Evolutionary conservation across 2,329 filamentous ascomycete species (phyloP).

Genomic region (Bipolaris sorokiniana): DNA sequence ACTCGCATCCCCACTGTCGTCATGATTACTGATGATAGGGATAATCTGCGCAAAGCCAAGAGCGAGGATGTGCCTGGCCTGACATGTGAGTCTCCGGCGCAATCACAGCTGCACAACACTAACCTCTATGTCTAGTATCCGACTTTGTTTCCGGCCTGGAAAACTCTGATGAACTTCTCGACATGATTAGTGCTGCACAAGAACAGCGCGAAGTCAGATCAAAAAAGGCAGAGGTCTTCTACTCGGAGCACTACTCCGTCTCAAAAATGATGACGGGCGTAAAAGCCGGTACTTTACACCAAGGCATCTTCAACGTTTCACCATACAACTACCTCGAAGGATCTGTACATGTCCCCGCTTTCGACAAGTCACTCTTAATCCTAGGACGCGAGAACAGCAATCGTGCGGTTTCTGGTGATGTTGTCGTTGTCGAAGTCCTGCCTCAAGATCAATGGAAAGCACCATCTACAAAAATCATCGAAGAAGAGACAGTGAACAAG

Average conservation of each 20-base stretch:
- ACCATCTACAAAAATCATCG: slow-evolving; percentile 92
- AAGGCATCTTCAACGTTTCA: slow-evolving; percentile 94
- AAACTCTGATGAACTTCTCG: slow-evolving; percentile 82
- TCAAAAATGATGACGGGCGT: slow-evolving; percentile 95
- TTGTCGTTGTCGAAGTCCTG: slow-evolving; percentile 90
- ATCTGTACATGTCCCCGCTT: slow-evolving; percentile 85
- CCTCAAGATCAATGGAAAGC: slow-evolving; percentile 97
- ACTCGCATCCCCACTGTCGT: slow-evolving; percentile 75
- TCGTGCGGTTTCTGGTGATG: slow-evolving; percentile 86
- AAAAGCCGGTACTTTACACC: slow-evolving; percentile 86
- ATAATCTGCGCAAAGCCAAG: slow-evolving; percentile 82
- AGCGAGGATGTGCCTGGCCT: slow-evolving; percentile 73
- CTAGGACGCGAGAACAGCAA: slow-evolving; percentile 96
- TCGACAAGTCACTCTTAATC: slow-evolving; percentile 85
- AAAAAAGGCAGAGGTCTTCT: slow-evolving; percentile 74
- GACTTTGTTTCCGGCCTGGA: slow-evolving; percentile 86
- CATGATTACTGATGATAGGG: slow-evolving; percentile 92
- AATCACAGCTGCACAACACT: slow-evolving; percentile 5
- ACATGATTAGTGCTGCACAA: slow-evolving; percentile 87
- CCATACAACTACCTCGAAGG: slow-evolving; percentile 98
- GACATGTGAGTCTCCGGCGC: slow-evolving; percentile 51
- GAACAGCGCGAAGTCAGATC: slow-evolving; percentile 70
- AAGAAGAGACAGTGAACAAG: slow-evolving; percentile 88
- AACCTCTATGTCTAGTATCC: slow-evolving; percentile 39
- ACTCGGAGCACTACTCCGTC: slow-evolving; percentile 85